phyloP scores from a whole-genome alignment of 176 grass and related monocot species.

The Lolium rigidum region DNA sequence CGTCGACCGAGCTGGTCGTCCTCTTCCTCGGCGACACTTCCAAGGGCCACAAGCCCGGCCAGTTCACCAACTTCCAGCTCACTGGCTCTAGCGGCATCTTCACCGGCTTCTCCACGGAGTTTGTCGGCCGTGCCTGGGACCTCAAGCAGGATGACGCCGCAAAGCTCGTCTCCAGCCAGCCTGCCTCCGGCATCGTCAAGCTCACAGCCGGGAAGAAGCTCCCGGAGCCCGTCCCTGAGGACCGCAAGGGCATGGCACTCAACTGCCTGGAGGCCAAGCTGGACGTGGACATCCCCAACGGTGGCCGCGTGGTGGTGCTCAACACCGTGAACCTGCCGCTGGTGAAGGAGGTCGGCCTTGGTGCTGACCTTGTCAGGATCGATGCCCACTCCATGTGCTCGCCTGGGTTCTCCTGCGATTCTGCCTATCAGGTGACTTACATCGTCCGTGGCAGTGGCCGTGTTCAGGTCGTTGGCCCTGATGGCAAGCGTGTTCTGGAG shows the following conservation, averaged over 20 bases:
- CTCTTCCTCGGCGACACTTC: conserved; percentile 94
- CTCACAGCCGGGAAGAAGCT: conserved; percentile 52
- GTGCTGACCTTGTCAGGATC: conserved; percentile 82
- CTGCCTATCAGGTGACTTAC: conserved; percentile 89
- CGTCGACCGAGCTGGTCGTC: conserved; percentile 48
- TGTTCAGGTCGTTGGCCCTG: conserved; percentile 75
- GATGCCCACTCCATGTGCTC: conserved; percentile 89
- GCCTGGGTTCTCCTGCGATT: conserved; percentile 90
- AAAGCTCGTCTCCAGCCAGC: conserved; percentile 70
- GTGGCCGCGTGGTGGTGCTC: conserved; percentile 77
- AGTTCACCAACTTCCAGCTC: conserved; percentile 85
- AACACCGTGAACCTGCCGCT: conserved; percentile 79
- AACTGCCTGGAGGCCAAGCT: conserved; percentile 78
- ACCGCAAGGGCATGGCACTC: conserved; percentile 73
- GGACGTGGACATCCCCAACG: conserved; percentile 79
- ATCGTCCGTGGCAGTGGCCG: conserved; percentile 74
- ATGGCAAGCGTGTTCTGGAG: conserved; percentile 76
- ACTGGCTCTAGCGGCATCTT: conserved; percentile 75
- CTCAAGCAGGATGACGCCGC: conserved; percentile 52
- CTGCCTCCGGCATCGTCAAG: conserved; percentile 51
- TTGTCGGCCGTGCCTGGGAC: conserved; percentile 81
- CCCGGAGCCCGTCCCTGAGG: conserved; percentile 18
- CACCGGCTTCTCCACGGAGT: conserved; percentile 77
- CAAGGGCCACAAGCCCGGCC: conserved; percentile 69
- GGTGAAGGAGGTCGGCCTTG: conserved; percentile 73